Evolutionary conservation across 805 yeast genomes (phyloP), one percentile per base, ranked within the genome.

Genomic region (Ogataea polymorpha): DNA sequence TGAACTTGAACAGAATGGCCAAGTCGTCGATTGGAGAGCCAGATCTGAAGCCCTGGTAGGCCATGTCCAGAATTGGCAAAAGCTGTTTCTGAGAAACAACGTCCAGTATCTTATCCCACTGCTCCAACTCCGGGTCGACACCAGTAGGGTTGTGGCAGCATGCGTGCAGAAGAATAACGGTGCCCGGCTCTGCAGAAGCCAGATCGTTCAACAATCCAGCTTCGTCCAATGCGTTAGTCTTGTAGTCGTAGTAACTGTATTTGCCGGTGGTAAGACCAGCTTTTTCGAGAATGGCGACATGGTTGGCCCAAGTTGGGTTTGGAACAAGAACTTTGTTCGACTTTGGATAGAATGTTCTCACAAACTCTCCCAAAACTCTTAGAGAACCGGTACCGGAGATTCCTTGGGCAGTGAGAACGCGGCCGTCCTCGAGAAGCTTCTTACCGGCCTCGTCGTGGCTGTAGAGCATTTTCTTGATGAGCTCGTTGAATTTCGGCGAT

Each of bases 81-180:
- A 86, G 75, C 32, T 74, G 67, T 60, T 77, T 76, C 35, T 70
- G 62, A 53, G 75, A 66, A 29, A 86, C 60, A 24, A 82, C 77
- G 35, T 81, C 78, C 54, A 86, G 71, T 28, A 91, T 86, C 61
- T 74, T 66, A 46, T 75, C 71, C 96, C 96, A 89, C 61, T 90
- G 87, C 49, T 79, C 86, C 20, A 67, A 65, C 13, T 87, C 79
- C 46, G 95, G 93, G 61, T 90, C 97, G 62, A 90, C 80, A 50
- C 97, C 98, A 14, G 97, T 91, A 41, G 98, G 98, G 71, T 90
- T 91, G 70, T 90, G 97, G 57, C 96, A 93, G 62, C 96, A 89
- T 7, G 96, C 96, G 65, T 90, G 98, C 46, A 90, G 74, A 42
- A 90, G 71, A 16, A 89, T 82, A 39, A 79, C 75, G 16, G 82